These are phyloP conservation scores for Monosporozyma yasuniensis DNA, from an alignment of 805 yeast genomes.

Conservation along the genomic window DNA sequence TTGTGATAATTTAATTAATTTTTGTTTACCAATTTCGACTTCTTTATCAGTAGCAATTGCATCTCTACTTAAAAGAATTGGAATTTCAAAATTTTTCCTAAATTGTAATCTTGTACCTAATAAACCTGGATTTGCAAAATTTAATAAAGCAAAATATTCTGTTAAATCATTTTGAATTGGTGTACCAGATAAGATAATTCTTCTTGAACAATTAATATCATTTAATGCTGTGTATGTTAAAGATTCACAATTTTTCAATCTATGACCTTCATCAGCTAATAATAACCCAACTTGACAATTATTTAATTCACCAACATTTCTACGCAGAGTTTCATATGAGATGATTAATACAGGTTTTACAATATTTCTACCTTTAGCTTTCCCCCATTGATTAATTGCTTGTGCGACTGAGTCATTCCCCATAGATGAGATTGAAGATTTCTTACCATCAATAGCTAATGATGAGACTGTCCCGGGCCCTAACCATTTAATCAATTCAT, in stretches of 20 bases:
- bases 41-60: slow-evolving; percentile 81
- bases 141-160: slow-evolving; percentile 83
- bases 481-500: slow-evolving; percentile 88
- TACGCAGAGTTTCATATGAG: slow-evolving; percentile 84
- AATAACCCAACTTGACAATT: slow-evolving; percentile 78
- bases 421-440: slow-evolving; percentile 41
- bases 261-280: slow-evolving; percentile 80
- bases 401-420: slow-evolving; percentile 48
- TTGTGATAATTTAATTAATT: slow-evolving; percentile 58
- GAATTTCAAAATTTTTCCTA: slow-evolving; percentile 71
- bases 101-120: slow-evolving; percentile 80
- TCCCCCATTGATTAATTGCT: slow-evolving; percentile 74
- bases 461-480: slow-evolving; percentile 88
- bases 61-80: slow-evolving; percentile 79
- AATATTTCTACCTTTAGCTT: slow-evolving; percentile 76
- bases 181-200: slow-evolving; percentile 92
- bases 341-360: slow-evolving; percentile 91
- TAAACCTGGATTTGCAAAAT: slow-evolving; percentile 90
- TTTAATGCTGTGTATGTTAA: slow-evolving; percentile 81
- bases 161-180: slow-evolving; percentile 94
- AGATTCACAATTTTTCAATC: slow-evolving; percentile 83
- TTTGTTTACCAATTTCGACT: slow-evolving; percentile 55
- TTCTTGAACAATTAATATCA: slow-evolving; percentile 72
- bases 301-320: slow-evolving; percentile 68
- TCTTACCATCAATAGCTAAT: slow-evolving; percentile 85